These are phyloP conservation scores for Coniochaeta ligniaria DNA, from an alignment of 2,329 filamentous ascomycete species.

Conservation along the genomic window DNA sequence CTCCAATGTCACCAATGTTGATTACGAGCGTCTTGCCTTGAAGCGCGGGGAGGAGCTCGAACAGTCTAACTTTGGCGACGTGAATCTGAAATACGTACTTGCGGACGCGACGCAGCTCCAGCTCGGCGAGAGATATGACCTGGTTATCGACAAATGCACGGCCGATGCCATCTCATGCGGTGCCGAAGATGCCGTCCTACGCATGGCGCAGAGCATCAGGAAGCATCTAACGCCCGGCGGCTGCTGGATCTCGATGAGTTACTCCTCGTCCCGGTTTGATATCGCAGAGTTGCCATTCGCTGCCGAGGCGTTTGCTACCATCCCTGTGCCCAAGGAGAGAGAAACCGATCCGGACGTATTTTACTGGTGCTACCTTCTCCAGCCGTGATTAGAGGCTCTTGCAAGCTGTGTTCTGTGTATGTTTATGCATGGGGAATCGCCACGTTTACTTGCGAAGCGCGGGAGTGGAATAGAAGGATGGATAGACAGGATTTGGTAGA, in stretches of 20 bases:
- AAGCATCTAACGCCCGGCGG: conserved; percentile 26
- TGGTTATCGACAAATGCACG: conserved; percentile 43
- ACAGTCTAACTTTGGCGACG: conserved; percentile 31
- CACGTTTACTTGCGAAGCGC: no score
- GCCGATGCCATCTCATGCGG: conserved; percentile 40
- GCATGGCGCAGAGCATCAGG: conserved; percentile 30
- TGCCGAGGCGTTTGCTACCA: conserved; percentile 31
- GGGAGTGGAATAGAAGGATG: no score
- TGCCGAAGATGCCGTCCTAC: conserved; percentile 25
- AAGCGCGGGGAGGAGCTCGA: conserved; percentile 34
- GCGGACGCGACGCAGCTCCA: conserved; percentile 36
- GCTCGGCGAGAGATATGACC: conserved; percentile 21
- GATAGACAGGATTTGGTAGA: no score
- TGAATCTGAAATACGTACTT: conserved; percentile 33
- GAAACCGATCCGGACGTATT: conserved; percentile 38
- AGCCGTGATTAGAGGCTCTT: conserved; percentile 12
- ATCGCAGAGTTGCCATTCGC: conserved; percentile 29
- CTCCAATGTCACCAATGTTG: conserved; percentile 37
- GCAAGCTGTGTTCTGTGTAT: not conserved
- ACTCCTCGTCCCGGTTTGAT: conserved; percentile 33
- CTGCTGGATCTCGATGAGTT: conserved; percentile 41
- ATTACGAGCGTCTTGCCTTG: conserved; percentile 41
- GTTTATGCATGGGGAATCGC: not conserved
- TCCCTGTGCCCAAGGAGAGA: conserved; percentile 31
- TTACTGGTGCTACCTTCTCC: conserved; percentile 36